Percentiles rank a stretch among this genome's conserved stretches.
These are phyloP conservation scores for Lactarius vividus DNA, from an alignment of 768 basidiomycete species.

Conservation along the genomic window DNA sequence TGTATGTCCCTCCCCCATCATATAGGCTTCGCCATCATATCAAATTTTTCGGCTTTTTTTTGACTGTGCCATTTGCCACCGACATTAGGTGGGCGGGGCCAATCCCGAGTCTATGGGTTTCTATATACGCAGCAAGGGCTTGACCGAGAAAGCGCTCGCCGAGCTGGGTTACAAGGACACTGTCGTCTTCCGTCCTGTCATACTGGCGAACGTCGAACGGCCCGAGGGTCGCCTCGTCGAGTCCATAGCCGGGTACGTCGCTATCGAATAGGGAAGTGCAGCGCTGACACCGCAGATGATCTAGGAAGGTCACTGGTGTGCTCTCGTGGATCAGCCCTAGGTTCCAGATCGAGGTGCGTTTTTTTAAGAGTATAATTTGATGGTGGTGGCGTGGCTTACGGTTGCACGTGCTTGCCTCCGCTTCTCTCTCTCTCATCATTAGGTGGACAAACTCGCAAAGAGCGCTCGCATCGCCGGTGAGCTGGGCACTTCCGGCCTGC, in stretches of 20 bases:
- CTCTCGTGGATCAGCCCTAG: slow-evolving; percentile 6
- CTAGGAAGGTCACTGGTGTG: not conserved
- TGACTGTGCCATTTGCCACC: no score
- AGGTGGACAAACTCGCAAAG: slow-evolving; percentile 55
- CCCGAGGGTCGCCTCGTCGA: not conserved
- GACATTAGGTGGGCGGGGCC: slow-evolving; percentile 51
- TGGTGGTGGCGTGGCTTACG: not conserved
- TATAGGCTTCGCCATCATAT: not conserved
- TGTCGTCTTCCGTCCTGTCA: slow-evolving; percentile 63
- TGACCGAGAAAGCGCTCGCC: slow-evolving; percentile 68
- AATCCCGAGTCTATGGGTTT: slow-evolving; percentile 48
- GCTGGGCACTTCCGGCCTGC: slow-evolving; percentile 51
- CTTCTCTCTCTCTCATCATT: not conserved
- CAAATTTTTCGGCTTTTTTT: no score
- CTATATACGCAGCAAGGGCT: slow-evolving; percentile 65
- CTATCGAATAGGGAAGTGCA: not conserved
- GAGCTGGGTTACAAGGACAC: slow-evolving; percentile 66
- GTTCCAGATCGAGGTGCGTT: slow-evolving; percentile 17
- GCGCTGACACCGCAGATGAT: not conserved
- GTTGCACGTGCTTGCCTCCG: not conserved
- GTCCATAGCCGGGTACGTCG: slow-evolving; percentile 2
- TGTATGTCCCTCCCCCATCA: slow-evolving; percentile 36
- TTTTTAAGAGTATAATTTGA: not conserved
- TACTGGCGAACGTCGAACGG: slow-evolving; percentile 35
- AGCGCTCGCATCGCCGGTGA: slow-evolving; percentile 53